Evolutionary conservation across 2,329 filamentous ascomycete genomes (phyloP).

Genomic region (Fusarium sp.): DNA sequence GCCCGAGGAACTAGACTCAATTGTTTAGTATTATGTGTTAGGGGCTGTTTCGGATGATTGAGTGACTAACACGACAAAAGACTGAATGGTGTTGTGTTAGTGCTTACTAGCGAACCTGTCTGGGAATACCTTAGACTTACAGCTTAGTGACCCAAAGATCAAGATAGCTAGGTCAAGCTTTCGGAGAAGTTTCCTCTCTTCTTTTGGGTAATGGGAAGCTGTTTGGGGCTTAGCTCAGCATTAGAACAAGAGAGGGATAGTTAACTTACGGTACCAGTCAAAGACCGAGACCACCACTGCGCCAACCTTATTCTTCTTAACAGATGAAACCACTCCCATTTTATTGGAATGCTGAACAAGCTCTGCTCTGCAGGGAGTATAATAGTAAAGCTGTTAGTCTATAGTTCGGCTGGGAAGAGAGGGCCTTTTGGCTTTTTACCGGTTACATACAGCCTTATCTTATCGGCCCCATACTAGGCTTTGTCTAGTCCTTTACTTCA

Average conservation of each 20-base stretch:
- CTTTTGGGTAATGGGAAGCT: background rate
- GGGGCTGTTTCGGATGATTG: accelerated
- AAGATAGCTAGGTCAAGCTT: slow-evolving; percentile 10
- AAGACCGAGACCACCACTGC: slow-evolving; percentile 7
- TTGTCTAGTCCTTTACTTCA: too few species aligned
- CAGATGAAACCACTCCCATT: background rate
- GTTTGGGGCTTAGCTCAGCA: background rate
- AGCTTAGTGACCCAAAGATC: background rate
- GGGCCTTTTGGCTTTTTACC: background rate
- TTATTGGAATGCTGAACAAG: accelerated
- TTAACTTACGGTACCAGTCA: slow-evolving; percentile 5
- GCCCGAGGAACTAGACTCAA: background rate
- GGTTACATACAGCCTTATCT: background rate
- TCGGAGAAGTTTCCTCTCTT: slow-evolving; percentile 6
- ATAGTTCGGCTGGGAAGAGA: too few species aligned
- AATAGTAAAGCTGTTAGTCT: too few species aligned
- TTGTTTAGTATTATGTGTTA: too few species aligned
- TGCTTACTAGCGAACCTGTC: too few species aligned
- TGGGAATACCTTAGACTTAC: background rate
- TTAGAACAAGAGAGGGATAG: background rate
- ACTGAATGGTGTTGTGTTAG: background rate
- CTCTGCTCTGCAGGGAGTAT: too few species aligned
- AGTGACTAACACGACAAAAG: slow-evolving; percentile 1
- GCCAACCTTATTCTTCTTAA: background rate
- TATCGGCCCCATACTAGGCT: accelerated